Evolutionary conservation across 192 early-diverging fungal species (phyloP).

Genomic region (Chytriomyces confervae): DNA sequence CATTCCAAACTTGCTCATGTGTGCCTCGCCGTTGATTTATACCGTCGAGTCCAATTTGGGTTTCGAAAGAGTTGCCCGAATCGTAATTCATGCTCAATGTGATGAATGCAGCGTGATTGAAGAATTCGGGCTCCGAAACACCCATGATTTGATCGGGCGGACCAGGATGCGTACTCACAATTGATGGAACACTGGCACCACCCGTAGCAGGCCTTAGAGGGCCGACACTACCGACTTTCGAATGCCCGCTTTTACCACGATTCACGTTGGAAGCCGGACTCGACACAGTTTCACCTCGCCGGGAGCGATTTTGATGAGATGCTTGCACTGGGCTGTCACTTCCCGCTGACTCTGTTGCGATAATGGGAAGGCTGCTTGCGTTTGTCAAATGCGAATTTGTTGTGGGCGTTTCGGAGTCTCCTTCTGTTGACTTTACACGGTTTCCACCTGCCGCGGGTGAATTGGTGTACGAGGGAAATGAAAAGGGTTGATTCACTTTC

Average conservation of each 20-base stretch:
- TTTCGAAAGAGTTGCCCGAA: conserved; percentile 38
- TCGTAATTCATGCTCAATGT: conserved; percentile 71
- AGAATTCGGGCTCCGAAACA: conserved; percentile 55
- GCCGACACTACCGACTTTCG: neutral
- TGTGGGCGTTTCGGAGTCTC: too few species aligned
- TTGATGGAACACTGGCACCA: neutral
- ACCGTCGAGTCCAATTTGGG: neutral
- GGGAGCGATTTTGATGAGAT: too few species aligned
- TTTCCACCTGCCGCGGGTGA: too few species aligned
- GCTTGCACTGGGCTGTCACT: too few species aligned
- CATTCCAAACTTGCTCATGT: conserved; percentile 47
- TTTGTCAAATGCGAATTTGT: too few species aligned
- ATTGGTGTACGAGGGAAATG: too few species aligned
- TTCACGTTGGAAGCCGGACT: too few species aligned
- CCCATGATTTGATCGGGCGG: conserved; percentile 48
- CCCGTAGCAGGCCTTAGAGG: neutral
- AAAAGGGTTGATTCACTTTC: too few species aligned
- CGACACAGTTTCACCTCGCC: too few species aligned
- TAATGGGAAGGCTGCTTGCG: too few species aligned
- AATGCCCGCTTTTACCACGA: neutral
- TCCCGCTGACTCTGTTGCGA: too few species aligned
- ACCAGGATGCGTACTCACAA: conserved; percentile 33
- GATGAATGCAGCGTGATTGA: conserved; percentile 68
- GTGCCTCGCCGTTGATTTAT: neutral
- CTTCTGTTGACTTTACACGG: too few species aligned